Conservation (phyloP, 805 yeast species). For the Kluyveromyces dobzhanskii region DNA sequence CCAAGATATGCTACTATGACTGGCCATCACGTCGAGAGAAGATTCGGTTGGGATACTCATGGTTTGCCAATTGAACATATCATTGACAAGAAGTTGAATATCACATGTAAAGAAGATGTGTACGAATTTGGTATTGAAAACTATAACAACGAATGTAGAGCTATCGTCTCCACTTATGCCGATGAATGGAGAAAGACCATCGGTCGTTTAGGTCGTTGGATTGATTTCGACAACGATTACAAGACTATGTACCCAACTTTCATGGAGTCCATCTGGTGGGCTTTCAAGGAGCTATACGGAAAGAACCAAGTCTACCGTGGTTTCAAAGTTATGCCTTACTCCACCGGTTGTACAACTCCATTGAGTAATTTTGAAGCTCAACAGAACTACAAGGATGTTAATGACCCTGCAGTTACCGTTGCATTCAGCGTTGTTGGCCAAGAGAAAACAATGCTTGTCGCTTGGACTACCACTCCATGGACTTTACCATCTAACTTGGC, state of each 20-base stretch:
- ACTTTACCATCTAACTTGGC: slow-evolving; percentile 93
- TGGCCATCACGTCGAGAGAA: slow-evolving; percentile 90
- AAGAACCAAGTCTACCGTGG: slow-evolving; percentile 92
- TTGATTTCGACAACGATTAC: slow-evolving; percentile 97
- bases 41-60: slow-evolving; percentile 99
- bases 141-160: slow-evolving; percentile 89
- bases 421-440: slow-evolving; percentile 78
- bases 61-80: slow-evolving; percentile 98
- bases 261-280: slow-evolving; percentile 99
- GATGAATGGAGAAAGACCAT: slow-evolving; percentile 90
- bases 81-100: slow-evolving; percentile 94
- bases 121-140: slow-evolving; percentile 88
- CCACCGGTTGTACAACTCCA: slow-evolving; percentile 95
- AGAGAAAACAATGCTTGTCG: slow-evolving; percentile 76
- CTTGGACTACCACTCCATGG: slow-evolving; percentile 99
- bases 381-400: slow-evolving; percentile 94
- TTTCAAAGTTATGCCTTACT: slow-evolving; percentile 96
- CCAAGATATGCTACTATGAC: slow-evolving; percentile 98
- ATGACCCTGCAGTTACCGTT: slow-evolving; percentile 92
- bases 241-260: slow-evolving; percentile 91
- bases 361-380: slow-evolving; percentile 97
- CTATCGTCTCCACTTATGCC: slow-evolving; percentile 96
- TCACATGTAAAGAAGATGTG: slow-evolving; percentile 90
- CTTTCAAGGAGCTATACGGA: slow-evolving; percentile 76
- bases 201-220: slow-evolving; percentile 97